Base-by-base conservation (phyloP, 1,284 basidiomycete species). In the Malassezia pachydermatis region DNA sequence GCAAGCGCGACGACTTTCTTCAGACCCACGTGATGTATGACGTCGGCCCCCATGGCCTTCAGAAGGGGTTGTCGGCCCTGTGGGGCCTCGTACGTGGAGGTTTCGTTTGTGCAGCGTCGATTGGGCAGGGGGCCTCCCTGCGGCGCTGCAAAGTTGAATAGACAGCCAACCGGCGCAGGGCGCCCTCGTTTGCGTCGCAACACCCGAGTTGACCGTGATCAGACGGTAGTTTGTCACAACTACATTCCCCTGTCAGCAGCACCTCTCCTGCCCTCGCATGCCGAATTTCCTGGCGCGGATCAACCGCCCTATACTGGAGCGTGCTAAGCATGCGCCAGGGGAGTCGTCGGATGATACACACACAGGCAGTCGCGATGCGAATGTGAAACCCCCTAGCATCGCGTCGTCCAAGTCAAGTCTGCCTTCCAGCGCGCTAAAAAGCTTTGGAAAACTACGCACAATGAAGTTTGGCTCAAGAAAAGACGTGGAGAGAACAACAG, bases 251-350 rank as follows among this genome's bases (percentile, higher is more conserved):
- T n/a, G n/a, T n/a, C n/a, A n/a, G n/a, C n/a, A n/a, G n/a, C n/a
- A n/a, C n/a, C n/a, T n/a, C n/a, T n/a, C n/a, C 36, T 7, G 16
- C 36, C 19, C 17, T 17, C 20, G 34, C 16, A 51, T 51, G 48
- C 48, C 42, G 27, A 51, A 23, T 32, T 43, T 51, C 19, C 48
- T 51, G 14, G 36, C 41, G 42, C 42, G 37, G 10, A 35, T 43
- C 24, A 43, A 49, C 29, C 33, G 42, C 30, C 22, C 41, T 8
- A 22, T 43, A 14, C 19, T 16, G 14, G 41, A 33, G 2, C 25
- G 27, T 30, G 39, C 25, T n/a, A 14, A 22, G 29, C 23, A 28
- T 30, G 37, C 33, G 37, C 37, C 27, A 17, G 37, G 37, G 27
- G 36, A 27, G 37, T 7, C 23, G 10, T 24, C n/a, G n/a, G n/a